phyloP scores from a whole-genome alignment of 192 early-diverging fungal genomes.

The Radiomyces spectabilis region DNA sequence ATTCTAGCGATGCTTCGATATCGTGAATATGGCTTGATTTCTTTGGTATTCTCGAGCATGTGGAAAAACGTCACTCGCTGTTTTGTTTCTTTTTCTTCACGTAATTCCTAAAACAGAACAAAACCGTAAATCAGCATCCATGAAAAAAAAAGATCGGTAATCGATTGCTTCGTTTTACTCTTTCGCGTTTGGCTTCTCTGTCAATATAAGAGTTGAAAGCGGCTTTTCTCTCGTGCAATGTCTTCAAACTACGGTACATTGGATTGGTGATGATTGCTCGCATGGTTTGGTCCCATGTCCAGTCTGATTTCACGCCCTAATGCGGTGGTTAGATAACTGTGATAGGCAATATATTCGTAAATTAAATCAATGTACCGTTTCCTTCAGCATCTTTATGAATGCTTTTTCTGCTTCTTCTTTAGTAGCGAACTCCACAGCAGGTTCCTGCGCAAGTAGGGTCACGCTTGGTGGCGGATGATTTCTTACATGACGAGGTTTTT shows the following conservation, averaged over 20 bases:
- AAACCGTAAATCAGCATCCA: neutral
- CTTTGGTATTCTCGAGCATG: slow-evolving; percentile 40
- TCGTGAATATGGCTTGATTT: slow-evolving; percentile 48
- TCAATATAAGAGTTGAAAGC: slow-evolving; percentile 74
- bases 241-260: slow-evolving; percentile 76
- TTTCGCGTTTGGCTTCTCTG: slow-evolving; percentile 47
- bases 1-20: slow-evolving; percentile 45
- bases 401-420: slow-evolving; percentile 77
- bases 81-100: slow-evolving; percentile 35
- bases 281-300: slow-evolving; percentile 94
- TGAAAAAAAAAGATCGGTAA: slow-evolving; percentile 11
- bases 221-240: slow-evolving; percentile 70
- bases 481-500: slow-evolving; percentile 4
- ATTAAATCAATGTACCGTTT: slow-evolving; percentile 37
- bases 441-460: slow-evolving; percentile 10
- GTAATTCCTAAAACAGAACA: slow-evolving; percentile 38
- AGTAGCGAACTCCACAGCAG: slow-evolving; percentile 55
- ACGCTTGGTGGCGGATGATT: slow-evolving; percentile 4
- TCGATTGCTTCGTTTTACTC: slow-evolving; percentile 31
- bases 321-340: too few species aligned
- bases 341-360: too few species aligned
- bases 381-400: slow-evolving; percentile 66
- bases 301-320: slow-evolving; percentile 70
- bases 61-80: slow-evolving; percentile 47
- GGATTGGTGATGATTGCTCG: slow-evolving; percentile 76